Evolutionary conservation across 495 filamentous ascomycete species (phyloP).

Genomic region (Neurospora sp.): DNA sequence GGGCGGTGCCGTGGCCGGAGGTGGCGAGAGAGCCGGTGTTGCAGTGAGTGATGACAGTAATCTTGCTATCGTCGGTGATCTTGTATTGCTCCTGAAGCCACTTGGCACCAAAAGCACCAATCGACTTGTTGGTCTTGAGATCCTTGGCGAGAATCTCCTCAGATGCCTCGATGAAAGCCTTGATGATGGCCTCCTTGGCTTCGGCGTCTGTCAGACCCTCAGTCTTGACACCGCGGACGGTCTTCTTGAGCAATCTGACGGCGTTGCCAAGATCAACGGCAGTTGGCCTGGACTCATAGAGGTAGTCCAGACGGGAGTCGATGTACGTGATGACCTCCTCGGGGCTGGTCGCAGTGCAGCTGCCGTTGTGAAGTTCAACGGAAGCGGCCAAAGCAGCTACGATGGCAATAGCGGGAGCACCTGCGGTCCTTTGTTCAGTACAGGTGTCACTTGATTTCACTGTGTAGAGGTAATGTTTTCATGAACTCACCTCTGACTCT

Average conservation of each 20-base stretch:
- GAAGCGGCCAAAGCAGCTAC: conserved; percentile 84
- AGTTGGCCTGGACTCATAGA: conserved; percentile 79
- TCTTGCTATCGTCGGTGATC: conserved; percentile 33
- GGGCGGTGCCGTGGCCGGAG: conserved; percentile 88
- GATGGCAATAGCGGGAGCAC: conserved; percentile 94
- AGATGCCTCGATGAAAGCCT: conserved; percentile 64
- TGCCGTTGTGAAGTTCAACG: conserved; percentile 54
- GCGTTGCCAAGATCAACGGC: conserved; percentile 93
- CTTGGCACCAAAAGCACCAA: conserved; percentile 71
- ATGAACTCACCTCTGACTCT: conserved; percentile 43
- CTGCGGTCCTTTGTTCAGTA: conserved; percentile 28
- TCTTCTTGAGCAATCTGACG: conserved; percentile 60
- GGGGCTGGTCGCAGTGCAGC: conserved; percentile 31
- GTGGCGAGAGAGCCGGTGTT: conserved; percentile 97
- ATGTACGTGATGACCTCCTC: conserved; percentile 60
- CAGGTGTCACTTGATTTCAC: neutral
- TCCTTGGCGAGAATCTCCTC: conserved; percentile 86
- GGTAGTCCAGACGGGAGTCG: conserved; percentile 63
- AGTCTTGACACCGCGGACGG: conserved; percentile 33
- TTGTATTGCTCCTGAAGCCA: conserved; percentile 56
- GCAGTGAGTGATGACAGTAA: conserved; percentile 85
- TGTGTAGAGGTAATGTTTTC: neutral
- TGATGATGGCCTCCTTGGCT: conserved; percentile 37
- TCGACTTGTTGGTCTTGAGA: conserved; percentile 71
- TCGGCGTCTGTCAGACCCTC: conserved; percentile 20